Evolutionary conservation across 352 stramenopile genomes (phyloP), one percentile per base, ranked within the genome.

Genomic region (Phytophthora sp.): DNA sequence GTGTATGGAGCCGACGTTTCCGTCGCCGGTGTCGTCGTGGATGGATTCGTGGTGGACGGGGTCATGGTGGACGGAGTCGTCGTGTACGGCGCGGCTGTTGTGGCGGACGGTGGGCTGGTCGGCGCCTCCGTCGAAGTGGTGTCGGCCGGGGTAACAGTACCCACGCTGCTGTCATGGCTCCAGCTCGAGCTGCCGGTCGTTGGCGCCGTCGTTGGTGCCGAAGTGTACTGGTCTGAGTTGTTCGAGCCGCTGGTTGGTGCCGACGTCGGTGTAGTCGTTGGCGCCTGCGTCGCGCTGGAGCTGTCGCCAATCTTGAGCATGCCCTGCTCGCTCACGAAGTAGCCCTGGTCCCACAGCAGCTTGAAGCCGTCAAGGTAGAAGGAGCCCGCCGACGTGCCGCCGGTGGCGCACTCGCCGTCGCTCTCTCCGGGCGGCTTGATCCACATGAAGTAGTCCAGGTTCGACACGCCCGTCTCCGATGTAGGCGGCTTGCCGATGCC

Each of bases 361-460:
- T 63, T 67, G 48, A 91, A 91, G 13, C 64, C 65, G 0, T 82
- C 68, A 1, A 55, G 18, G 30, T 81, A 89, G 64, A 89, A 91
- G 0, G 68, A 48, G 3, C 82, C 79, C 4, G 79, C 78, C 0
- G 51, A 37, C 0, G 80, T 61, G 7, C 79, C 82, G 15, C 59
- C 68, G 21, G 20, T 45, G 17, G 77, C 62, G 57, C 82, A 91
- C 37, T 72, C 37, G 21, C 82, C 79, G 50, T 91, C 79, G 23
- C 75, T 88, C 59, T 89, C 73, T 23, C 79, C 82, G 13, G 78
- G 65, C 1, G 69, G 56, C 57, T 89, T 91, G 54, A 87, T 63
- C 76, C 79, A 91, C 43, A 89, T 62, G 31, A 86, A 86, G 68
- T 88, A 88, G 53, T 88, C 80, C 1, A 91, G 37, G 42, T 81